Evolutionary conservation across 148 eudicot species (phyloP).

Genomic region (Vaccinium myrtillus): DNA sequence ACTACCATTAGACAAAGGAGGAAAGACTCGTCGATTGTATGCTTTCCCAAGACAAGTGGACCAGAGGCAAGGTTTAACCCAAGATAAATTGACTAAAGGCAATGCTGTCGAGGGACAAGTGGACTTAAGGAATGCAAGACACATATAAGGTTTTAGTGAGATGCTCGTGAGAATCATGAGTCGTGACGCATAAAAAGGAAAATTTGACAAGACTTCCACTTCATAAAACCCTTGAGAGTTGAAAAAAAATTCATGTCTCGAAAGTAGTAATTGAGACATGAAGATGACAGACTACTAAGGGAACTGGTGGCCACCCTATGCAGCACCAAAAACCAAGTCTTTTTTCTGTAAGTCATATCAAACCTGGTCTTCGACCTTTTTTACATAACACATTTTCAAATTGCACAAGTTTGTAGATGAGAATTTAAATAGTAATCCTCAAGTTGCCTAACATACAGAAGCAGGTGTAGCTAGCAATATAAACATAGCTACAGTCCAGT

Average conservation of each 20-base stretch:
- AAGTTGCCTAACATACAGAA: not conserved
- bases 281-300: not conserved
- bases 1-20: not conserved
- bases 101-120: not conserved
- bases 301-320: not conserved
- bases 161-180: not conserved
- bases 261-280: not conserved
- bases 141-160: not conserved
- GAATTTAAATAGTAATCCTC: not conserved
- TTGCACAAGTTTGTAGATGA: not conserved
- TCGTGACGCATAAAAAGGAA: no score
- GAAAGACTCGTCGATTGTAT: not conserved
- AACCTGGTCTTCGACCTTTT: not conserved
- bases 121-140: not conserved
- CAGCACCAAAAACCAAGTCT: conserved; percentile 8
- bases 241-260: not conserved
- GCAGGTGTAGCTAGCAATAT: not conserved
- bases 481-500: not conserved
- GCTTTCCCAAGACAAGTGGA: not conserved
- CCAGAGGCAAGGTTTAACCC: not conserved
- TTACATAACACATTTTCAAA: not conserved
- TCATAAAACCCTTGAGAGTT: not conserved
- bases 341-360: not conserved
- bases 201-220: not conserved
- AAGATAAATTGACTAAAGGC: not conserved